These are phyloP conservation scores for Limonomyces culmigenus DNA, from an alignment of 1,284 basidiomycete species.

Conservation along the genomic window DNA sequence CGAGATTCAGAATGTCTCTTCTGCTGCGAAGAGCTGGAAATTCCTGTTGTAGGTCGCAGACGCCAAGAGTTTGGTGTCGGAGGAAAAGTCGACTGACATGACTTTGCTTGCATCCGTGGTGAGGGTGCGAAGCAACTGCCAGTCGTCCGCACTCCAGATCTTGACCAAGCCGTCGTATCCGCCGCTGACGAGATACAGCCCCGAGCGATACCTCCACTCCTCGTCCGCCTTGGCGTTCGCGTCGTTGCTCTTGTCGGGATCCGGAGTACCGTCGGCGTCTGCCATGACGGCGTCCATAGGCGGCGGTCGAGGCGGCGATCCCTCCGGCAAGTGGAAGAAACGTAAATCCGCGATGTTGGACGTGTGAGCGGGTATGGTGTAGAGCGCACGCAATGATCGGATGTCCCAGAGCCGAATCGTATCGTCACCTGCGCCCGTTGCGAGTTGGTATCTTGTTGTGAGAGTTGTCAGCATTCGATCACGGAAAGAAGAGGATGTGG, in stretches of 20 bases:
- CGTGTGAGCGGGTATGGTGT: slow-evolving; percentile 92
- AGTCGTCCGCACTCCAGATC: slow-evolving; percentile 96
- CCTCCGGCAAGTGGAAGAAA: slow-evolving; percentile 62
- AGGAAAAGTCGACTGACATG: slow-evolving; percentile 88
- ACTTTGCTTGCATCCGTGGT: slow-evolving; percentile 93
- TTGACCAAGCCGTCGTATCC: slow-evolving; percentile 95
- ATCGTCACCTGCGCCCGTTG: slow-evolving; percentile 92
- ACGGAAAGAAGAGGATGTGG: slow-evolving; percentile 5
- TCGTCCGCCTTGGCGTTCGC: slow-evolving; percentile 15
- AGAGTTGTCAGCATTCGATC: slow-evolving; percentile 6
- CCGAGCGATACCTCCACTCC: slow-evolving; percentile 65
- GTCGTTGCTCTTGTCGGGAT: slow-evolving; percentile 12
- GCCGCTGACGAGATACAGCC: slow-evolving; percentile 83
- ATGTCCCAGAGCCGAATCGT: slow-evolving; percentile 99
- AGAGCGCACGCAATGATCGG: slow-evolving; percentile 78
- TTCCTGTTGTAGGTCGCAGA: slow-evolving; percentile 87
- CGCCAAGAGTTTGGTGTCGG: slow-evolving; percentile 72
- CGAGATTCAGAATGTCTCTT: slow-evolving; percentile 21
- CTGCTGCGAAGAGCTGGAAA: slow-evolving; percentile 80
- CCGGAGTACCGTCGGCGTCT: slow-evolving; percentile 16
- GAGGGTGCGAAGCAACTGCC: slow-evolving; percentile 80
- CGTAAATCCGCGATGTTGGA: slow-evolving; percentile 90
- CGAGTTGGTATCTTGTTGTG: slow-evolving; percentile 74
- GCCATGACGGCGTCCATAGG: slow-evolving; percentile 21
- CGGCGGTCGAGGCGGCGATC: slow-evolving; percentile 8